Conservation (phyloP, 2,329 filamentous ascomycete genomes). For the Aureobasidium namibiae region DNA sequence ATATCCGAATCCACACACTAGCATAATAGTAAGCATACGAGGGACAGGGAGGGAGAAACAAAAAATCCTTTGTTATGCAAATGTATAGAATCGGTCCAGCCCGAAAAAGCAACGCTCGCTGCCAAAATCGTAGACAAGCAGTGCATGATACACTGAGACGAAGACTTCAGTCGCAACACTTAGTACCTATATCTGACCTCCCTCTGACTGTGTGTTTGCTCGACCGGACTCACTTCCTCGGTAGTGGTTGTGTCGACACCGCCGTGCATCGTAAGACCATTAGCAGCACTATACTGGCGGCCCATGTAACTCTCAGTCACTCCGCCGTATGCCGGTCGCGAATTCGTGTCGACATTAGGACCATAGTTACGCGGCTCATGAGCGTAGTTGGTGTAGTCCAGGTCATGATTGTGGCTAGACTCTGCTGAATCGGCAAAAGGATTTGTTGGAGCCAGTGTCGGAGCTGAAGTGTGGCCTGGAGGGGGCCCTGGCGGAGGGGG, state of each 20-base stretch:
- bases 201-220: not conserved
- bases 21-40: too few relatives aligned
- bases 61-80: too few relatives aligned
- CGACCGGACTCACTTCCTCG: slow-evolving; percentile 2
- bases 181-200: slow-evolving; percentile 9
- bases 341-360: not conserved
- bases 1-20: too few relatives aligned
- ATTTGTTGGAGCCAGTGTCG: not conserved
- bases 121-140: too few relatives aligned
- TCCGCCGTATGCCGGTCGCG: slow-evolving; percentile 21
- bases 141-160: too few relatives aligned
- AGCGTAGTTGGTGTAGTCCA: slow-evolving; percentile 4
- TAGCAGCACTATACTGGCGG: slow-evolving; percentile 35
- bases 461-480: not conserved
- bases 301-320: slow-evolving; percentile 35
- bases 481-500: slow-evolving; percentile 7
- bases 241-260: slow-evolving; percentile 12
- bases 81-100: too few relatives aligned
- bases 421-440: slow-evolving; percentile 9
- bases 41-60: too few relatives aligned
- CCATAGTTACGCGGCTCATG: slow-evolving; percentile 11
- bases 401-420: not conserved
- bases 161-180: not conserved
- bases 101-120: too few relatives aligned
- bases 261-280: slow-evolving; percentile 41